Base-by-base conservation (phyloP, 2,329 filamentous ascomycete genomes). In the Aspergillus sp. region DNA sequence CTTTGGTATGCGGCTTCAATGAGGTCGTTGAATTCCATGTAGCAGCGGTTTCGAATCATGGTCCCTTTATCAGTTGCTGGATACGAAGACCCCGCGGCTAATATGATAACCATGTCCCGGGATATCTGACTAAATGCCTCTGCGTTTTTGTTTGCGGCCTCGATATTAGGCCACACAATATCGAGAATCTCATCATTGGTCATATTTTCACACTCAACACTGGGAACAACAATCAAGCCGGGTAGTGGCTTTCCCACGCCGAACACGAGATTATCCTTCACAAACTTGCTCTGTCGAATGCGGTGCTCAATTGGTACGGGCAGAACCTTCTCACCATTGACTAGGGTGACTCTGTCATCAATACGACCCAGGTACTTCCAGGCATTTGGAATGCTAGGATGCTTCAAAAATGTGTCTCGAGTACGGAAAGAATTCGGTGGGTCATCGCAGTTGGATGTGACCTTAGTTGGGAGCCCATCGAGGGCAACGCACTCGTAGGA, bases 351-450 rank as follows among this genome's bases (percentile, higher is more conserved):
- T 21, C 73, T 69, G 60, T 81, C 79, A 55, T 81, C 79, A 7
- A 78, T 60, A 31, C 79, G 70, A 14, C 71, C 73, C 12, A 58
- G 3, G 74, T 78, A 80, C 58, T 79, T 78, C 77, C 77, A 81
- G 27, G 69, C 71, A 41, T 77, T 70, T 2, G 72, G 69, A 7
- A 78, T 72, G 2, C 66, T 70, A 0, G 79, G 75, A 62, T 82
- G 79, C 14, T 67, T 71, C 15, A 69, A 71, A 62, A 82, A 82
- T 11, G 80, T 66, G 62, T 82, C 80, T 64, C 52, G 85, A 65
- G 65, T 86, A 84, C 67, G 83, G 81, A 86, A 86, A 85, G n/a
- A 78, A 78, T 58, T 79, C 77, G 70, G 87, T 80, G 14, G 73
- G 75, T 44, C 72, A 62, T 11, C 79, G 8, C 79, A 75, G 60